Base-by-base conservation (phyloP, 83 land plant genomes). In the Thuja plicata region DNA sequence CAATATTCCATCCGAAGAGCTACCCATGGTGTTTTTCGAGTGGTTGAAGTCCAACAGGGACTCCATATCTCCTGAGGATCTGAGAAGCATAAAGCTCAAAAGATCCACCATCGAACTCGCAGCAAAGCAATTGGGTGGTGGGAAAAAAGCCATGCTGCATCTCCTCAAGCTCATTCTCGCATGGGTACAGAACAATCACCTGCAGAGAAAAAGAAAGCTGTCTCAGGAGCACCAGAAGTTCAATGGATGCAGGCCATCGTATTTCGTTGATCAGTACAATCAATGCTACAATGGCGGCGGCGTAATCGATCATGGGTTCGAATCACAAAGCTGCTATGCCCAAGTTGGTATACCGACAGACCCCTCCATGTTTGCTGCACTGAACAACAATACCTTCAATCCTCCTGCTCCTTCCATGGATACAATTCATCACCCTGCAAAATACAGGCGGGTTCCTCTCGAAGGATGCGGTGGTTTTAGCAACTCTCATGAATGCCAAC, bases 1-100 rank as follows among this genome's bases (percentile, higher is more conserved):
- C 73, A 16, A 12, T 55, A 37, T 21, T 10, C 46, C 88, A 34
- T 73, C 88, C 15, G 94, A 94, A 52, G 96, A 95, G 66, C 84
- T 95, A 16, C 94, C 93, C 5, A 80, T 62, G 91, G 89, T 96
- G 86, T 96, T 96, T 86, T 90, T 93, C 27, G 95, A 94, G 90
- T 96, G 97, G 97, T 89, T 96, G 46, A 92, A 90, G 91, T 55
- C 88, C 30, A 96, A 96, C 89, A 90, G 87, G 83, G 95, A 96
- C 60, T 82, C 91, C 37, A 95, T 96, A 8, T 96, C 97, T 24
- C 95, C 94, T 12, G 96, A 92, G 32, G 97, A 96, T 38, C 84
- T 96, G 87, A 82, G 96, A 88, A 94, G 71, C 66, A 95, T 96
- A 40, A 93, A 89, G 89, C 91, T 96, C 30, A 94, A 94, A 79